Evolutionary conservation across 2,329 filamentous ascomycete species (phyloP).

Genomic region (Xylaria sp.): DNA sequence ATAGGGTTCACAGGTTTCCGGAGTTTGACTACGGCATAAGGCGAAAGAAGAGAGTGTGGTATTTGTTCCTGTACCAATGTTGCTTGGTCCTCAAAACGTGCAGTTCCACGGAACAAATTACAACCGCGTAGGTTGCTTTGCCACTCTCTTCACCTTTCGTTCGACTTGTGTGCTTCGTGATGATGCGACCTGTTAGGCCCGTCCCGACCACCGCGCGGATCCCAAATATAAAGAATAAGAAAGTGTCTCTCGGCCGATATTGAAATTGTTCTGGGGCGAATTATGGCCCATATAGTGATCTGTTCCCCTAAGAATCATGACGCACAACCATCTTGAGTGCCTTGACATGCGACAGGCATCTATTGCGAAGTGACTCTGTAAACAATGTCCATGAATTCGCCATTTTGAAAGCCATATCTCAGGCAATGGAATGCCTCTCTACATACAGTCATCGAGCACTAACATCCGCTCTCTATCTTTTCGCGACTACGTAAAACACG

Average conservation of each 20-base stretch:
- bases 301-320: no score
- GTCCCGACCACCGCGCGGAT: background rate
- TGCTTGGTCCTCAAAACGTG: conserved; percentile 11
- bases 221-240: background rate
- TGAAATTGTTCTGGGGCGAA: no score
- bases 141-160: background rate
- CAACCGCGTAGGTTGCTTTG: conserved; percentile 12
- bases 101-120: conserved; percentile 13
- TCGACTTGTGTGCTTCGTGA: background rate
- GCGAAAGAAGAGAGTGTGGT: conserved; percentile 15
- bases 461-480: no score
- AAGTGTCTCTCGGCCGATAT: background rate
- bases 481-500: no score
- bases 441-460: no score
- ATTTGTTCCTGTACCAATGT: conserved; percentile 10
- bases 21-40: conserved; percentile 20
- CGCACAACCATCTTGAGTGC: no score
- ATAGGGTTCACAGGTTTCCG: conserved; percentile 19
- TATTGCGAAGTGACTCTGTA: no score
- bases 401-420: no score
- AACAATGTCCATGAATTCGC: no score
- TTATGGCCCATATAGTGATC: no score
- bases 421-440: no score
- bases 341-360: no score
- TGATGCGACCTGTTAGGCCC: background rate